A percentile compares a stretch with the other conserved stretches of the same genome.
Conservation (phyloP, 2,329 filamentous ascomycete genomes). For the Cladosporium sp. region DNA sequence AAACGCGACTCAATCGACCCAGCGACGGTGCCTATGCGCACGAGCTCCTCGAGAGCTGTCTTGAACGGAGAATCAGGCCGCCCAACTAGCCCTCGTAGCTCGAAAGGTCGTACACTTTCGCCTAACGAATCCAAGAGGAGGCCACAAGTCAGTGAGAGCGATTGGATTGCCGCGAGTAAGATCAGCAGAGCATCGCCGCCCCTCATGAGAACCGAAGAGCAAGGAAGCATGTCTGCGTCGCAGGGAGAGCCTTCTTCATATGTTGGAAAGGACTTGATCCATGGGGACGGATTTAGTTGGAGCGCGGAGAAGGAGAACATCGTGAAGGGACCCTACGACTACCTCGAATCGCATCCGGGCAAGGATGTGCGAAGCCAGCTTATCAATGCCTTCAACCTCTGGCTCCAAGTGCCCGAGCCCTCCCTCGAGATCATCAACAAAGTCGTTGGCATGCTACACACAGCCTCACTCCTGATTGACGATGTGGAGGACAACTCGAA, state of each 20-base stretch:
- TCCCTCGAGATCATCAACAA: slow-evolving; percentile 69
- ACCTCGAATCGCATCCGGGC: slow-evolving; percentile 70
- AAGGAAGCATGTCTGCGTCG: slow-evolving; percentile 15
- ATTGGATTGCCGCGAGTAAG: slow-evolving; percentile 23
- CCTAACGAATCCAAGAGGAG: slow-evolving; percentile 18
- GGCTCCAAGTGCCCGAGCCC: slow-evolving; percentile 66
- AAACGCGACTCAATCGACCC: slow-evolving; percentile 18
- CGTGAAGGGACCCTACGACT: slow-evolving; percentile 71
- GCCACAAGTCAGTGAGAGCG: slow-evolving; percentile 21
- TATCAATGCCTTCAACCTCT: slow-evolving; percentile 74
- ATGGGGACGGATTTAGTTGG: slow-evolving; percentile 50
- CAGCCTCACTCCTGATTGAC: slow-evolving; percentile 75
- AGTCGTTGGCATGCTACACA: slow-evolving; percentile 80
- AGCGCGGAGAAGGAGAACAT: slow-evolving; percentile 69
- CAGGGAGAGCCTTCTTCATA: slow-evolving; percentile 4
- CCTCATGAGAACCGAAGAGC: slow-evolving; percentile 19
- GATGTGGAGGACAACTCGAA: slow-evolving; percentile 79
- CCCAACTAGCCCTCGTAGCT: slow-evolving; percentile 16
- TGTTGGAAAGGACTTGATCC: slow-evolving; percentile 32
- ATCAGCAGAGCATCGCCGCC: slow-evolving; percentile 32
- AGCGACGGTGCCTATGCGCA: slow-evolving; percentile 59
- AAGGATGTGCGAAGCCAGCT: slow-evolving; percentile 79
- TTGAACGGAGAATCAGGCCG: slow-evolving; percentile 28
- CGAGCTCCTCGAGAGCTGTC: slow-evolving; percentile 57
- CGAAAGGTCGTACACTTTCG: slow-evolving; percentile 18